Base-by-base conservation (phyloP, 1,139 yeast genomes). In the Yamadazyma aaseri region DNA sequence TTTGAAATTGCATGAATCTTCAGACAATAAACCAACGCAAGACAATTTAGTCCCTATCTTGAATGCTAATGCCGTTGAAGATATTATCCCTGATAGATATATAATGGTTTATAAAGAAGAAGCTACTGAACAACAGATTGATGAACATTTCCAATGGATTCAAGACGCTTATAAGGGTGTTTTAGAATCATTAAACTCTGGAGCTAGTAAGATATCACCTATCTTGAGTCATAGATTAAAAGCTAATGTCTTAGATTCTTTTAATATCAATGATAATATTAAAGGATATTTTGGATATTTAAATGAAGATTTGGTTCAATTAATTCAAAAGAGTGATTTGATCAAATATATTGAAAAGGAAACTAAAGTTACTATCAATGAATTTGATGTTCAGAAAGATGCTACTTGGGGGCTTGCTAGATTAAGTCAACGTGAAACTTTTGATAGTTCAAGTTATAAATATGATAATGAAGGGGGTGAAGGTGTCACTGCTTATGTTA, bases 401-500 rank as follows among this genome's bases (percentile, higher is more conserved):
- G 71, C 71, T 10, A 58, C 70, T 18, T 46, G 50, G 97, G 97
- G 97, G 52, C 75, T 90, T 50, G 94, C 97, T 31, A 81, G 98
- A 68, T 78, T 90, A 42, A 86, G 96, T 32, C 96, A 90, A 70
- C 83, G 96, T 77, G 59, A 84, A 43, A 73, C 81, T 20, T 72
- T 87, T 55, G 77, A 80, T 41, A 84, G 85, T 42, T 72, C 87
- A 34, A 84, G 86, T 65, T 90, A 90, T 65, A 66, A 86, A 45
- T 87, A 76, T 62, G 96, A 89, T 54, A 72, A 71, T 47, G 82
- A 79, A 36, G 97, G 86, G 41, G 97, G 97, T 50, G 77, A 80
- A 53, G 97, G 96, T 56, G 96, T 90, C 39, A 87, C 95, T 29
- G 79, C 96, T n/a, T 82, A 80, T 52, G 84, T 90, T 41, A 82